phyloP scores from a whole-genome alignment of 805 yeast species.

The Candida montana region DNA sequence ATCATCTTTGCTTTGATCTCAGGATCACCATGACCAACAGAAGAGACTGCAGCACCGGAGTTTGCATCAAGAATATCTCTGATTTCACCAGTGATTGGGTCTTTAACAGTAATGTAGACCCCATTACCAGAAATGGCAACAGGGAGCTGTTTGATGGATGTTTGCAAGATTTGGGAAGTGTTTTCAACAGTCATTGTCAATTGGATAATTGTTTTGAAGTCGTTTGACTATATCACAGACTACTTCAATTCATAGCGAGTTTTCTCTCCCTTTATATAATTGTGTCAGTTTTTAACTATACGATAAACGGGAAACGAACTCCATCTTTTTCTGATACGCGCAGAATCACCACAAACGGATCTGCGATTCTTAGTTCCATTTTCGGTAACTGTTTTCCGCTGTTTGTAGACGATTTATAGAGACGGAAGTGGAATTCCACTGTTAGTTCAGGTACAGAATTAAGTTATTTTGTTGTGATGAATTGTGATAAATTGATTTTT shows the following conservation, averaged over 20 bases:
- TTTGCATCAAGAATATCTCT: conserved; percentile 35
- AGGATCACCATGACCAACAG: conserved; percentile 40
- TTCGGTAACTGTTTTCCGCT: too few species aligned
- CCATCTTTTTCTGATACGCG: too few species aligned
- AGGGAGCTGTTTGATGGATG: conserved; percentile 27
- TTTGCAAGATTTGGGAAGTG: conserved; percentile 27
- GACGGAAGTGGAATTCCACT: too few species aligned
- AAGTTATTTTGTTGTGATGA: too few species aligned
- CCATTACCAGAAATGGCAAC: conserved; percentile 36
- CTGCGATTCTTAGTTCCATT: too few species aligned
- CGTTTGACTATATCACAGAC: too few species aligned
- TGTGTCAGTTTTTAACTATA: background rate
- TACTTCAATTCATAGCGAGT: too few species aligned
- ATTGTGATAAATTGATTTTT: too few species aligned
- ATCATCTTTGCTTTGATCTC: conserved; percentile 36
- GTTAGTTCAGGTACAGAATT: too few species aligned
- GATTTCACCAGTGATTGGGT: conserved; percentile 31
- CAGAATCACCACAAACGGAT: background rate
- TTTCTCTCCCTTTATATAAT: background rate
- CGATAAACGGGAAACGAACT: conserved; percentile 5
- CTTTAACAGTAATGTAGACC: conserved; percentile 29
- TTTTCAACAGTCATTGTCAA: conserved; percentile 8
- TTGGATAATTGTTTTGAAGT: too few species aligned
- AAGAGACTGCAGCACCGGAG: conserved; percentile 50
- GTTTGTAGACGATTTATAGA: too few species aligned